phyloP scores from a whole-genome alignment of 2,329 filamentous ascomycete species.

The Alternaria triticimaculans region DNA sequence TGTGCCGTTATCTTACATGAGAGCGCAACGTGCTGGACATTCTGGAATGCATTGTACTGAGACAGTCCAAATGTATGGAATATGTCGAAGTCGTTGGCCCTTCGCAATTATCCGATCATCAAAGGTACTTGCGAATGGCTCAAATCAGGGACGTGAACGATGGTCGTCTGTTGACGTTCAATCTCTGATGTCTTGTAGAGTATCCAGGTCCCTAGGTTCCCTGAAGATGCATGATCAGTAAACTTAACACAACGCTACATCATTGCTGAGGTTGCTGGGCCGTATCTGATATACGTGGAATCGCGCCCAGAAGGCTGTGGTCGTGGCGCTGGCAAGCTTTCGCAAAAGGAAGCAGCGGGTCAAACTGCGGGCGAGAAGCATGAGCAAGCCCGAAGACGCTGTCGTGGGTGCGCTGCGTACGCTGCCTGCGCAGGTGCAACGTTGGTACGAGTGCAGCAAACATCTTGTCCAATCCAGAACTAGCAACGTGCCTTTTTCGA shows the following conservation, averaged over 20 bases:
- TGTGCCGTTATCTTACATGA: not conserved
- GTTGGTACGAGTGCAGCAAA: not conserved
- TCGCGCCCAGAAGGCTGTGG: not conserved
- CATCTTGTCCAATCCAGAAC: not conserved
- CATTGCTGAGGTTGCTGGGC: not conserved
- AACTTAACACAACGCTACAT: not conserved
- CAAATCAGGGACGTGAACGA: not conserved
- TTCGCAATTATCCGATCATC: not conserved
- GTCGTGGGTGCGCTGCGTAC: not conserved
- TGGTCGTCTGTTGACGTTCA: not conserved
- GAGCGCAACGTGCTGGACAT: not conserved
- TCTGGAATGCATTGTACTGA: not conserved
- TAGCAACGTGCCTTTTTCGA: not conserved
- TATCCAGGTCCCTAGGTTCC: not conserved
- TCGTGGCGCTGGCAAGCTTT: not conserved
- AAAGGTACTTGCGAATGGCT: not conserved
- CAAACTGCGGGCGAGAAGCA: not conserved
- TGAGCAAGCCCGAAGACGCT: not conserved
- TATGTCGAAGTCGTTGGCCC: not conserved
- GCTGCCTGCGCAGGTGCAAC: not conserved
- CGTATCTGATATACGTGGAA: not conserved
- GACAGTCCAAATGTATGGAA: not conserved
- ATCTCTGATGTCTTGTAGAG: not conserved
- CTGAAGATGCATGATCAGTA: not conserved
- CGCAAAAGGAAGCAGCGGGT: not conserved